Evolutionary conservation across 129 eudicot genomes (phyloP).

Genomic region (Arctium lappa): DNA sequence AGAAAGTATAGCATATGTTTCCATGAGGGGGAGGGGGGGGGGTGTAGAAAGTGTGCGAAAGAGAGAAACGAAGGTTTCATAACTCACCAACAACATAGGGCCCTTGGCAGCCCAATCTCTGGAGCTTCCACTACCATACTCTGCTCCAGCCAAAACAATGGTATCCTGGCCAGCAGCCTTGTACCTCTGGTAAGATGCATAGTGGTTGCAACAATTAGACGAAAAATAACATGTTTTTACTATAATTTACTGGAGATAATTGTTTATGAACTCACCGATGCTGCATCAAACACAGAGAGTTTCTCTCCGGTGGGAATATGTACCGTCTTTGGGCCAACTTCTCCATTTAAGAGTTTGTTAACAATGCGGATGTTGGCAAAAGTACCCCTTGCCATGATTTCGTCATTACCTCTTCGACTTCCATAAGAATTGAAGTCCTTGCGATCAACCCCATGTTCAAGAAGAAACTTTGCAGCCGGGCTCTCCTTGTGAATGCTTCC

Average conservation of each 20-base stretch:
- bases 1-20: not conserved
- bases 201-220: not conserved
- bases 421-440: slow-evolving; percentile 89
- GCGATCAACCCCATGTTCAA: slow-evolving; percentile 80
- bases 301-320: slow-evolving; percentile 88
- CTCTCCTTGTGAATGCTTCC: slow-evolving; percentile 95
- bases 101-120: slow-evolving; percentile 98
- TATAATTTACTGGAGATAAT: not conserved
- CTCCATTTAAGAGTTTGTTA: slow-evolving; percentile 82
- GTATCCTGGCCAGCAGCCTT: slow-evolving; percentile 78
- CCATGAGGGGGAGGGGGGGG: not conserved
- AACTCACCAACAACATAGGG: slow-evolving; percentile 78
- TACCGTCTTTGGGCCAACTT: slow-evolving; percentile 87
- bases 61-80: not conserved
- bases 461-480: slow-evolving; percentile 84
- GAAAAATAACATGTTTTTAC: not conserved
- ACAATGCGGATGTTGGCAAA: slow-evolving; percentile 86
- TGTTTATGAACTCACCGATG: slow-evolving; percentile 44
- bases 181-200: slow-evolving; percentile 55
- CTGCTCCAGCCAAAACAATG: slow-evolving; percentile 82
- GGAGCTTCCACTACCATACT: slow-evolving; percentile 97
- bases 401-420: slow-evolving; percentile 86
- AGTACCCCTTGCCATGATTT: slow-evolving; percentile 89
- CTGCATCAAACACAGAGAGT: slow-evolving; percentile 75
- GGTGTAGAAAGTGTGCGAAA: not conserved